Conservation (phyloP, 805 yeast species). For the Candida silvicultrix region DNA sequence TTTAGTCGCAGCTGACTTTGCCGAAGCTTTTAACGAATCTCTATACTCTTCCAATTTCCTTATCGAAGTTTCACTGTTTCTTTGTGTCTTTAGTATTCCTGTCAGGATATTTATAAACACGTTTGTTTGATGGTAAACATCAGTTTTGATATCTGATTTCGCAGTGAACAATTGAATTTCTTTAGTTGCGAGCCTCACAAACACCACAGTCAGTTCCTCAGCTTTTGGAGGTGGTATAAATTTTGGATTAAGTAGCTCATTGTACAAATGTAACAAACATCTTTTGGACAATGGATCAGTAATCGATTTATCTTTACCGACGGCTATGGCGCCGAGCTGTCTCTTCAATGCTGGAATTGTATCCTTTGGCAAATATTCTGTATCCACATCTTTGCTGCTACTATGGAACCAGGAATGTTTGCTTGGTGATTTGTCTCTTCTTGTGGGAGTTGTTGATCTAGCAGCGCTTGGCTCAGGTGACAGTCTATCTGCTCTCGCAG, state of each 20-base stretch:
- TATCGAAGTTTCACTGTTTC: conserved; percentile 29
- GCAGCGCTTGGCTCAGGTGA: conserved; percentile 4
- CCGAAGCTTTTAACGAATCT: conserved; percentile 19
- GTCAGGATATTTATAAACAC: conserved; percentile 12
- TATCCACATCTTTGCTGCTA: conserved; percentile 22
- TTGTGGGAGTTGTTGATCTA: conserved; percentile 8
- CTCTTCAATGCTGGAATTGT: conserved; percentile 31
- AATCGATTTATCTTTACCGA: conserved; percentile 29
- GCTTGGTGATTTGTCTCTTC: conserved; percentile 23
- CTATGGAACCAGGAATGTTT: conserved; percentile 25
- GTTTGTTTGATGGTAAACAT: conserved; percentile 15
- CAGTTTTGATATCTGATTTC: conserved; percentile 11
- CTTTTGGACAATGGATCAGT: conserved; percentile 47
- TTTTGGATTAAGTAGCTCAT: conserved; percentile 40
- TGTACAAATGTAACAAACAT: conserved; percentile 56
- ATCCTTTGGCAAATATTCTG: conserved; percentile 31
- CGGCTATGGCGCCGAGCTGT: conserved; percentile 38
- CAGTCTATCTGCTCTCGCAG: background rate
- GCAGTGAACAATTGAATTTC: conserved; percentile 34
- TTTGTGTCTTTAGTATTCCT: conserved; percentile 11
- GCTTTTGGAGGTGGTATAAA: conserved; percentile 22
- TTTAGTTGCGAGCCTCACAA: conserved; percentile 46
- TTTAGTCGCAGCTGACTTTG: background rate
- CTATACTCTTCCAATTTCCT: conserved; percentile 38
- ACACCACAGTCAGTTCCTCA: conserved; percentile 44